Conservation (phyloP, 2,329 filamentous ascomycete genomes). For the Talaromyces sp. region DNA sequence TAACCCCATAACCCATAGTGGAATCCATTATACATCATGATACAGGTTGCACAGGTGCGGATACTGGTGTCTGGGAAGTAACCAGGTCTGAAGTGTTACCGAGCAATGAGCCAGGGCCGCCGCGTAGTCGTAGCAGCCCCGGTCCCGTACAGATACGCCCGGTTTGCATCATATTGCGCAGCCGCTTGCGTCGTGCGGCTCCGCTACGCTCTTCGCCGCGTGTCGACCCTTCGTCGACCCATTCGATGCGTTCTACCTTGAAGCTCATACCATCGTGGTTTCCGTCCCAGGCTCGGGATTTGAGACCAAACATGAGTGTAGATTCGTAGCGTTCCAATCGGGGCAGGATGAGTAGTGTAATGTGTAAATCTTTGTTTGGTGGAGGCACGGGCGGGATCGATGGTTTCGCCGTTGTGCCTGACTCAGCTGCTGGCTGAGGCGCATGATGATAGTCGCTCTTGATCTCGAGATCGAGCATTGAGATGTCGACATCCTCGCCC, state of each 20-base stretch:
- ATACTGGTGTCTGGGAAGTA: neutral
- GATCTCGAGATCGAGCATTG: constrained; percentile 60
- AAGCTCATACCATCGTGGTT: constrained; percentile 87
- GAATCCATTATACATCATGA: constrained; percentile 5
- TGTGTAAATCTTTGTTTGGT: constrained; percentile 73
- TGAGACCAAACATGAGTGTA: constrained; percentile 75
- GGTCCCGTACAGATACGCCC: constrained; percentile 45
- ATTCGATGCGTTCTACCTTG: constrained; percentile 76
- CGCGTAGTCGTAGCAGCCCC: constrained; percentile 37
- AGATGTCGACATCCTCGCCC: constrained; percentile 71
- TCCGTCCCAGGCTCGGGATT: constrained; percentile 74
- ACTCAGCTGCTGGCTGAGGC: constrained; percentile 31
- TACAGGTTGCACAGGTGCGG: constrained; percentile 19
- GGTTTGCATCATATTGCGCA: constrained; percentile 46
- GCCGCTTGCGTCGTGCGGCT: constrained; percentile 50
- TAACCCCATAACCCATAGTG: too few relatives aligned
- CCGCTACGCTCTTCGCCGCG: constrained; percentile 48
- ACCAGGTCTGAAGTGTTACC: neutral
- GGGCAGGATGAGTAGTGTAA: constrained; percentile 82
- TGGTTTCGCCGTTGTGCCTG: constrained; percentile 24
- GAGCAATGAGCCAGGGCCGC: constrained; percentile 20
- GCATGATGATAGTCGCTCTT: constrained; percentile 48
- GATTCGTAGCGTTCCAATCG: constrained; percentile 72
- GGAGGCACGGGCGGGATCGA: constrained; percentile 52
- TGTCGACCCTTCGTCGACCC: constrained; percentile 70